Conservation (phyloP, 306 rosid species). For the Albizia julibrissin region DNA sequence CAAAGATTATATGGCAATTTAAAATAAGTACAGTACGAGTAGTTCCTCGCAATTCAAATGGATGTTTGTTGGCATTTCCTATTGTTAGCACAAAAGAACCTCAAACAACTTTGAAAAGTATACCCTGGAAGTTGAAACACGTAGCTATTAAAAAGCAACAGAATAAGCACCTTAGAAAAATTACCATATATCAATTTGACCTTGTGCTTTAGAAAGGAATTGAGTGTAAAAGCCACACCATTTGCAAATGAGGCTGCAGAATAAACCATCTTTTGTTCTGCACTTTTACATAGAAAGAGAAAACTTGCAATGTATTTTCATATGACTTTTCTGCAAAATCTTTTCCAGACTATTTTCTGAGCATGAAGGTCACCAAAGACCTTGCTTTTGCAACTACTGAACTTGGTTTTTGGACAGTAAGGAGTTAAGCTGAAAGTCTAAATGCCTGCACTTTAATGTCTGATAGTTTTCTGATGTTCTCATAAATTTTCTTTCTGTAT, state of each 20-base stretch:
- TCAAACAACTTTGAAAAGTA: neutral
- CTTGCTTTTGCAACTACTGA: neutral
- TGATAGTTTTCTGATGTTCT: neutral
- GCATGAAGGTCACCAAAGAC: neutral
- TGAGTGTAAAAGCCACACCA: neutral
- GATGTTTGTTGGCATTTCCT: neutral
- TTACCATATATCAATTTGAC: neutral
- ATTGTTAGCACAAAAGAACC: neutral
- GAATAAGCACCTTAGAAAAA: neutral
- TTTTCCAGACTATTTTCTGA: constrained; percentile 2
- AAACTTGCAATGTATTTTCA: neutral
- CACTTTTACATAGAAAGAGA: neutral
- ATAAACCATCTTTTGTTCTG: neutral
- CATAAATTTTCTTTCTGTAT: neutral
- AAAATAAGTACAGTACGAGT: neutral
- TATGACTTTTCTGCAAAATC: neutral
- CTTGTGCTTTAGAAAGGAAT: neutral
- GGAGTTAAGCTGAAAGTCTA: neutral
- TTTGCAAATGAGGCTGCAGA: neutral
- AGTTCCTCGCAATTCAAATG: neutral
- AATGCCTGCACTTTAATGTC: neutral
- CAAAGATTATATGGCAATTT: neutral
- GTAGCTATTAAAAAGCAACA: neutral
- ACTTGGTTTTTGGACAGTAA: neutral
- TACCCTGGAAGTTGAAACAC: neutral